Conservation (phyloP, 306 rosid genomes). For the Abrus pulchellus region DNA sequence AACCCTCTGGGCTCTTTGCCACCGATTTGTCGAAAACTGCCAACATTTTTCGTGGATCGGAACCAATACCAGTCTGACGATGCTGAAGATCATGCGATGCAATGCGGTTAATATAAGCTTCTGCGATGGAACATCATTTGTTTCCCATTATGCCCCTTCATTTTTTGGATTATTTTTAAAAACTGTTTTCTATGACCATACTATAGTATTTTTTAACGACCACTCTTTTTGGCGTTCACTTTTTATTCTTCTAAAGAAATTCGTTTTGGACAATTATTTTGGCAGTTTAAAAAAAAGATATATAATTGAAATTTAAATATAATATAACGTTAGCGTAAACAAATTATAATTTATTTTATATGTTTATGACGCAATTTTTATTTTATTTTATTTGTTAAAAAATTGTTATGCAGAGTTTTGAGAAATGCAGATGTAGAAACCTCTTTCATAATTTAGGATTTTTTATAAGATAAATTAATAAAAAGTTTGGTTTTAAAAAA, state of each 20-base stretch:
- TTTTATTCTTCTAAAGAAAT: not conserved
- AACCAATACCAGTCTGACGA: not conserved
- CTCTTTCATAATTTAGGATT: no score
- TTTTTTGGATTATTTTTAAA: conserved; percentile 6
- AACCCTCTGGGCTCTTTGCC: conserved; percentile 87
- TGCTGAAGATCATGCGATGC: not conserved
- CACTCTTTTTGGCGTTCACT: not conserved
- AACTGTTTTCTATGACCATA: conserved; percentile 7
- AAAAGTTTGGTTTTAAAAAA: no score
- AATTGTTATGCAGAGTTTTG: no score
- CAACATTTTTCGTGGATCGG: conserved; percentile 67
- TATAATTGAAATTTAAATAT: no score
- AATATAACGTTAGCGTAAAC: no score
- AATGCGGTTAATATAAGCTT: conserved; percentile 27
- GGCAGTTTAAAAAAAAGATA: not conserved
- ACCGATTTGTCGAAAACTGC: conserved; percentile 92
- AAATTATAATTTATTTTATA: no score
- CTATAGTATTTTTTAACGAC: not conserved
- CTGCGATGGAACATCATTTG: not conserved
- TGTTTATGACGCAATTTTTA: no score
- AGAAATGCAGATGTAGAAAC: no score
- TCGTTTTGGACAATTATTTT: not conserved
- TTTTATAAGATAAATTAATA: no score
- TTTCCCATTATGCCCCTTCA: conserved; percentile 46
- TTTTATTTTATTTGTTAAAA: no score